phyloP scores from a whole-genome alignment of 2,329 filamentous ascomycete genomes.

The Pseudogymnoascus sp. region DNA sequence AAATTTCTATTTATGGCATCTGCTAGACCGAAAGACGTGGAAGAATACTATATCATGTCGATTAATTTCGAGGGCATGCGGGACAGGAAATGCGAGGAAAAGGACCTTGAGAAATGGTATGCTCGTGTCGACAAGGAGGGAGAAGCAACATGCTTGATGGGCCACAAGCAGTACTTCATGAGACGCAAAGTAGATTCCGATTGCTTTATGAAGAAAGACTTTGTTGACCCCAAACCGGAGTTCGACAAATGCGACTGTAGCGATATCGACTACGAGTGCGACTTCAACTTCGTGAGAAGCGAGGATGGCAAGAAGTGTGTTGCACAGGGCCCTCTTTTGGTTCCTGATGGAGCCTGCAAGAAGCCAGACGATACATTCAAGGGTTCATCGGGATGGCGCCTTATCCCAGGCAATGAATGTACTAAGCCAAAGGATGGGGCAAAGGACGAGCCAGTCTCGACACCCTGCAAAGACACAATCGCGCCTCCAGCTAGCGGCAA shows the following conservation, averaged over 20 bases:
- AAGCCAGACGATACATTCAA: slow-evolving; percentile 61
- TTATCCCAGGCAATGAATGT: slow-evolving; percentile 79
- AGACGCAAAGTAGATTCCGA: slow-evolving; percentile 80
- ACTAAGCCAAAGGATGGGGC: slow-evolving; percentile 47
- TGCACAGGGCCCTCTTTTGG: slow-evolving; percentile 50
- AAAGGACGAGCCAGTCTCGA: slow-evolving; percentile 66
- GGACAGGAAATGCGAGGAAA: slow-evolving; percentile 67
- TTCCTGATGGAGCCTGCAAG: slow-evolving; percentile 68
- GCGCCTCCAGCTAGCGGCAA: slow-evolving; percentile 54
- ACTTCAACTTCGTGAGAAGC: slow-evolving; percentile 75
- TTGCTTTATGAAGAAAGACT: slow-evolving; percentile 82
- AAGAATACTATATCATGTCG: slow-evolving; percentile 57
- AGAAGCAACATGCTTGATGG: slow-evolving; percentile 86
- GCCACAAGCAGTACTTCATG: slow-evolving; percentile 79
- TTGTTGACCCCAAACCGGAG: slow-evolving; percentile 66
- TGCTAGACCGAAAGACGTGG: slow-evolving; percentile 37
- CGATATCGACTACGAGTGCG: slow-evolving; percentile 85
- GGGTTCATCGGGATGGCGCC: slow-evolving; percentile 82
- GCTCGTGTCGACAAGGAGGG: slow-evolving; percentile 74
- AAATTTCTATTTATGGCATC: slow-evolving; percentile 76
- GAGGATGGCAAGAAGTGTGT: slow-evolving; percentile 63
- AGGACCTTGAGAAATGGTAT: slow-evolving; percentile 85
- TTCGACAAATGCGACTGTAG: slow-evolving; percentile 74
- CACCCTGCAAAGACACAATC: slow-evolving; percentile 61
- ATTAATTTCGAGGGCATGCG: slow-evolving; percentile 80